phyloP scores from a whole-genome alignment of 495 filamentous ascomycete genomes.

The Usnea hakonensis region DNA sequence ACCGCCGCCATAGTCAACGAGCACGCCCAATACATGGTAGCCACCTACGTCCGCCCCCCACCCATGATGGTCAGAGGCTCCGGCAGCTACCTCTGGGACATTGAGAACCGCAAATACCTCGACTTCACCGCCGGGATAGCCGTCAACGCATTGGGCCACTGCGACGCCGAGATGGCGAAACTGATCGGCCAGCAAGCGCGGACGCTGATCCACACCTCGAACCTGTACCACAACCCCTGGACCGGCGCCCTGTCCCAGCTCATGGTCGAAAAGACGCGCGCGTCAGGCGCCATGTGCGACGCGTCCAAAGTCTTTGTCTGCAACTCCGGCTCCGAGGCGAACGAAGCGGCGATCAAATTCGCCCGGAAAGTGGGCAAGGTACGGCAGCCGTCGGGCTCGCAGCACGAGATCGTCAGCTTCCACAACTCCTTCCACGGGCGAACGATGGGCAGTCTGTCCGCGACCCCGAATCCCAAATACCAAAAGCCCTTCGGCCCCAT shows the following conservation, averaged over 20 bases:
- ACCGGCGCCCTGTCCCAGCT: constrained; percentile 76
- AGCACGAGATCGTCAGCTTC: constrained; percentile 84
- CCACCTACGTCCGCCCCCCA: constrained; percentile 86
- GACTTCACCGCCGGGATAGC: constrained; percentile 96
- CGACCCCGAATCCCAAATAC: constrained; percentile 98
- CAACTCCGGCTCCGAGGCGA: constrained; percentile 92
- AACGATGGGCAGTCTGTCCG: constrained; percentile 85
- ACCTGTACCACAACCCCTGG: constrained; percentile 95
- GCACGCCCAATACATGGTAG: constrained; percentile 79
- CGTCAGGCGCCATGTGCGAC: constrained; percentile 70
- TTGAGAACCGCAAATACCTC: constrained; percentile 80
- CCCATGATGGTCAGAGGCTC: constrained; percentile 81
- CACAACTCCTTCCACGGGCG: constrained; percentile 88
- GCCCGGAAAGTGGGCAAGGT: constrained; percentile 80
- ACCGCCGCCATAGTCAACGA: constrained; percentile 66
- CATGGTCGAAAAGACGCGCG: constrained; percentile 69
- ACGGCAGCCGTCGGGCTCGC: constrained; percentile 58
- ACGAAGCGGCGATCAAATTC: constrained; percentile 97
- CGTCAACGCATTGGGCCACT: constrained; percentile 87
- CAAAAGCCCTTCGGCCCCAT: constrained; percentile 91
- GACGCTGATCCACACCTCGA: constrained; percentile 80
- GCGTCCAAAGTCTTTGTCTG: constrained; percentile 83
- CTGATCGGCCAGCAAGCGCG: constrained; percentile 71
- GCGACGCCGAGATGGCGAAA: constrained; percentile 60
- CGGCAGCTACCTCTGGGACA: constrained; percentile 81